Evolutionary conservation across 1,139 yeast genomes (phyloP).

Genomic region (Zygoascus sp.): DNA sequence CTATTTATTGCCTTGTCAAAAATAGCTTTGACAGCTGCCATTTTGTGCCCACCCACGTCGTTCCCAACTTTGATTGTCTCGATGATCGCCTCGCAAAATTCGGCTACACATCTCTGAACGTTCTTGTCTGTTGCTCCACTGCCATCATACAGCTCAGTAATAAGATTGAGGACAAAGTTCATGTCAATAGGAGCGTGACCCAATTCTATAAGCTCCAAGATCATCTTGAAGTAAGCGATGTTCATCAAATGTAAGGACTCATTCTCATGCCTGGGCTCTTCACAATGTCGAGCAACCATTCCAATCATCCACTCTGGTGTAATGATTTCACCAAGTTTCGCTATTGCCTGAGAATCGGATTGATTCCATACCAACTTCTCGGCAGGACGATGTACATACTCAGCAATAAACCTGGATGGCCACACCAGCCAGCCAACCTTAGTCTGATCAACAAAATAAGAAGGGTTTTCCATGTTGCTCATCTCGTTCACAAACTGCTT

Average conservation of each 20-base stretch:
- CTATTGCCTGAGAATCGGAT: conserved; percentile 42
- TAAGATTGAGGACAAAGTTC: conserved; percentile 22
- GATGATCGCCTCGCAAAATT: conserved; percentile 34
- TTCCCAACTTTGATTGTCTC: conserved; percentile 24
- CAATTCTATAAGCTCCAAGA: conserved; percentile 27
- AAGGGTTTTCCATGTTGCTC: conserved; percentile 35
- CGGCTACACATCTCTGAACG: conserved; percentile 39
- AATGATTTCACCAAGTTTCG: conserved; percentile 44
- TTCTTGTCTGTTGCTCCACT: conserved; percentile 34
- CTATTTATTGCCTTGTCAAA: conserved; percentile 36
- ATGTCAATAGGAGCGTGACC: conserved; percentile 21
- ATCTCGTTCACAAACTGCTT: conserved; percentile 51
- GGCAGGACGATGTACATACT: conserved; percentile 32
- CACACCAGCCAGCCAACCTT: conserved; percentile 76
- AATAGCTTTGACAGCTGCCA: conserved; percentile 29
- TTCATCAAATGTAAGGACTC: conserved; percentile 32
- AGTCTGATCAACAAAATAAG: conserved; percentile 40
- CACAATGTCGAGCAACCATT: conserved; percentile 45
- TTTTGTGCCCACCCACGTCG: conserved; percentile 19
- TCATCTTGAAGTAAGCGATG: conserved; percentile 25
- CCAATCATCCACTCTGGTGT: conserved; percentile 55
- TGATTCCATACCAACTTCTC: conserved; percentile 37
- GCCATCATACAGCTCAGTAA: conserved; percentile 19
- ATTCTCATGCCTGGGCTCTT: conserved; percentile 35
- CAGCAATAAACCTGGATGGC: conserved; percentile 56